Base-by-base conservation (phyloP, 345 rosid genomes). In the Cardamine occulta region DNA sequence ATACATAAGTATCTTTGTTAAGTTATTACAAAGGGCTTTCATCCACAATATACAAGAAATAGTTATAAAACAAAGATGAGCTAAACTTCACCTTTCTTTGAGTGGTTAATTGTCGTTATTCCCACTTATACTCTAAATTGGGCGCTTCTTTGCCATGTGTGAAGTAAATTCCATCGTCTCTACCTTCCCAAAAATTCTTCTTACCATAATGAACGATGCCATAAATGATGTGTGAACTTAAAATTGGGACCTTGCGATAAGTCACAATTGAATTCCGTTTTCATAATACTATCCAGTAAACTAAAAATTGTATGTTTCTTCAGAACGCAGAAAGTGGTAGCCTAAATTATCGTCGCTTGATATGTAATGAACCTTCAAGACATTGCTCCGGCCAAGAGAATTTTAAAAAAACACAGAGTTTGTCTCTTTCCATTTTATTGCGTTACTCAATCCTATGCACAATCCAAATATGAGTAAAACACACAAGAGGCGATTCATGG, bases 201-300 rank as follows among this genome's bases (percentile, higher is more conserved):
- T 61, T 72, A 49, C 61, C 68, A 72, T 72, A 49, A 12, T 72
- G 60, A 61, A 72, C 40, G 12, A 72, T 49, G 49, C 68, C 26
- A 15, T 60, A 54, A 72, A 49, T 5, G 12, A 21, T n/a, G 68
- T 51, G 39, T 72, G 68, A 3, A 35, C 32, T 73, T 63, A 47
- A 73, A 63, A 40, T 63, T 63, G 18, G 63, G 54, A 2, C 77
- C 77, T 28, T 73, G 54, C 76, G 55, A 39, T 54, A 73, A 11
- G 13, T 73, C 70, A 63, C 76, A 73, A 32, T 2, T 39, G 8
- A 73, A 63, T 2, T 63, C 44, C 13, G 76, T 12, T 40, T 42
- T 29, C 1, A 28, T 0, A 26, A 73, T 14, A 52, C 63, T 53
- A 8, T 63, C 77, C 19, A 63, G 70, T 18, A 63, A 73, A 73